Base-by-base conservation (phyloP, 768 basidiomycete species). In the Coprinopsis marcescibilis region DNA sequence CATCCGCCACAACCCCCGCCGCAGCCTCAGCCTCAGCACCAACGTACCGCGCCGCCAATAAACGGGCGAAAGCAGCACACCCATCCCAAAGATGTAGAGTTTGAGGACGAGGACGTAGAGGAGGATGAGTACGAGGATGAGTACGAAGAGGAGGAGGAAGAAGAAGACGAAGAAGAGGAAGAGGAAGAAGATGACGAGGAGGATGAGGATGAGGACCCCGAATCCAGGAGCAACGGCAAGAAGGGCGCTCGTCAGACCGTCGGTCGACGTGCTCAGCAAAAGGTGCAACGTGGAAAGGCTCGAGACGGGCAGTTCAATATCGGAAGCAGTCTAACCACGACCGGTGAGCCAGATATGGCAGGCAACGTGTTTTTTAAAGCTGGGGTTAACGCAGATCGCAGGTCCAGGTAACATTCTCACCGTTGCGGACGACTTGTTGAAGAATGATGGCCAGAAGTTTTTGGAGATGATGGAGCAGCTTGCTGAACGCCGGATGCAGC, bases 381-480 rank as follows among this genome's bases (percentile, higher is more conserved):
- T 33, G 23, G 45, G 49, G 42, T 45, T 49, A 47, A 34, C 48
- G 54, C 40, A 34, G 35, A 14, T 39, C 58, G 3, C 56, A 86
- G 85, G 83, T 46, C 84, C 84, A 64, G 93, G 90, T 58, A 94
- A 93, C 58, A 97, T 99, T 62, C 76, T 99, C 36, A 99, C 96
- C 17, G 95, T 99, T 44, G 96, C 96, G 37, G 96, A 99, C 61
- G 96, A 99, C 68, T 78, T 99, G 36, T 76, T 99, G 57, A 96
- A 96, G 75, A 98, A 98, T 58, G 94, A 99, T 59, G 95, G 95
- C 2, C 90, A 93, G 59, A 97, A 96, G 71, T 99, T 99, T 71
- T 70, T 99, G 57, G 96, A 99, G 72, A 99, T 99, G 96, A 99
- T 99, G 96, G 96, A 98, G 64, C 92, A 95, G 66, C 78, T 99